phyloP scores from a whole-genome alignment of 2,329 filamentous ascomycete species.

The Fusarium austroafricanum region DNA sequence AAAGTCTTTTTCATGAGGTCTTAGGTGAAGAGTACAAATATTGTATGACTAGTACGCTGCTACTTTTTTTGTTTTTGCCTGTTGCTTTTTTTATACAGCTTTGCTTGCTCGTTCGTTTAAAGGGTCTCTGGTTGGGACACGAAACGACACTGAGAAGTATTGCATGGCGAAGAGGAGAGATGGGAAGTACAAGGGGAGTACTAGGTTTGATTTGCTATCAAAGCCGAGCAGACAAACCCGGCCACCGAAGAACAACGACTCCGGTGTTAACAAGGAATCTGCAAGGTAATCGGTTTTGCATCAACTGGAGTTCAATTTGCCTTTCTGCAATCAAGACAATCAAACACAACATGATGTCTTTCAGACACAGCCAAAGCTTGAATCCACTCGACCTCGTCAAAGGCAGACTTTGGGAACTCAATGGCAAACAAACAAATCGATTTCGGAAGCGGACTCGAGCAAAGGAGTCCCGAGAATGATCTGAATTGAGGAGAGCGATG shows the following conservation, averaged over 20 bases:
- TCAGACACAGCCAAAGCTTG: constrained; percentile 46
- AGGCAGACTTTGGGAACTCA: constrained; percentile 44
- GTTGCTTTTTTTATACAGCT: constrained; percentile 35
- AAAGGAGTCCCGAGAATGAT: constrained; percentile 38
- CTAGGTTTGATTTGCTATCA: constrained; percentile 45
- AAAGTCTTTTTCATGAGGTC: constrained; percentile 41
- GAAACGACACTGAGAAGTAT: constrained; percentile 13
- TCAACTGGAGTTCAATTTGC: constrained; percentile 47
- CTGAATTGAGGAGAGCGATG: constrained; percentile 50
- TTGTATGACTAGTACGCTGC: constrained; percentile 51
- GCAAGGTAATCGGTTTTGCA: constrained; percentile 43
- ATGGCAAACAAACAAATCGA: constrained; percentile 39
- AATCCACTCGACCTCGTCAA: constrained; percentile 49
- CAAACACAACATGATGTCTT: constrained; percentile 41
- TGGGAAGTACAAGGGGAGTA: constrained; percentile 36
- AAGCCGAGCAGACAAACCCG: constrained; percentile 41
- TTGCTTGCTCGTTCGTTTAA: constrained; percentile 19
- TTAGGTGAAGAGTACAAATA: constrained; percentile 39
- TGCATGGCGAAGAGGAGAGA: constrained; percentile 13
- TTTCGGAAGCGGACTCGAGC: constrained; percentile 45
- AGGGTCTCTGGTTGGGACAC: constrained; percentile 7
- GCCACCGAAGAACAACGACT: constrained; percentile 28
- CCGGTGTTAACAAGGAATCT: constrained; percentile 35
- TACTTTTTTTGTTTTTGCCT: constrained; percentile 39
- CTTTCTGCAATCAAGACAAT: constrained; percentile 39